These are phyloP conservation scores for Gossypium schwendimanii DNA, from an alignment of 441 rosid genomes.

Conservation along the genomic window DNA sequence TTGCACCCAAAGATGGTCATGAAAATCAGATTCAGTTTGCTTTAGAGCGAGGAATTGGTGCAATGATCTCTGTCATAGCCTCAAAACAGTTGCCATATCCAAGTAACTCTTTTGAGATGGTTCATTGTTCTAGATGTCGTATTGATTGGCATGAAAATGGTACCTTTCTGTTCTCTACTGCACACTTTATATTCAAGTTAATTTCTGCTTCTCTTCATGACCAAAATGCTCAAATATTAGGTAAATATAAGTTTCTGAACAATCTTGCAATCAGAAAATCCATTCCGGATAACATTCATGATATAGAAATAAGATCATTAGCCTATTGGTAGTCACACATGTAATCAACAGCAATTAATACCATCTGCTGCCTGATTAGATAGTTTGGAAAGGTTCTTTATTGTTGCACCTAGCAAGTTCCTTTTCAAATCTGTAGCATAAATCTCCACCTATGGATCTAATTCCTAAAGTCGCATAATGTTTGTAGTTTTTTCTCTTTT, in stretches of 20 bases:
- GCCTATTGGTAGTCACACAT: not conserved
- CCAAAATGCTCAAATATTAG: not conserved
- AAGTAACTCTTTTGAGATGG: slow-evolving; percentile 81
- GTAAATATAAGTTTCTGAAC: not conserved
- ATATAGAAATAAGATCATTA: not conserved
- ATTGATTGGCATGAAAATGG: slow-evolving; percentile 94
- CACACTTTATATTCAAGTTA: slow-evolving; percentile 2
- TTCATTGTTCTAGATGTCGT: slow-evolving; percentile 96
- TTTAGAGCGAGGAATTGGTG: slow-evolving; percentile 82
- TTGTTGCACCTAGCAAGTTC: not conserved
- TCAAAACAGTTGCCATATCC: slow-evolving; percentile 89
- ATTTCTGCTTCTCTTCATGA: not conserved
- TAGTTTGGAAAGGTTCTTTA: not conserved
- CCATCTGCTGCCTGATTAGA: not conserved
- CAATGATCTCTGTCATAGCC: slow-evolving; percentile 80
- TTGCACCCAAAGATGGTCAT: slow-evolving; percentile 92
- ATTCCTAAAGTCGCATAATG: not conserved
- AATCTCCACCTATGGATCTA: slow-evolving; percentile 6
- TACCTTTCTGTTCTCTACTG: slow-evolving; percentile 28
- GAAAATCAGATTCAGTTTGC: slow-evolving; percentile 98
- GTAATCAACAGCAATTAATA: not conserved
- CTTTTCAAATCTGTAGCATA: not conserved
- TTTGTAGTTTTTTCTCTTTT: not conserved
- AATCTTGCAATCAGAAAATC: slow-evolving; percentile 1
- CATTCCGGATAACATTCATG: not conserved